phyloP scores from a whole-genome alignment of 2,329 filamentous ascomycete genomes.

The Monilinia fructigena region DNA sequence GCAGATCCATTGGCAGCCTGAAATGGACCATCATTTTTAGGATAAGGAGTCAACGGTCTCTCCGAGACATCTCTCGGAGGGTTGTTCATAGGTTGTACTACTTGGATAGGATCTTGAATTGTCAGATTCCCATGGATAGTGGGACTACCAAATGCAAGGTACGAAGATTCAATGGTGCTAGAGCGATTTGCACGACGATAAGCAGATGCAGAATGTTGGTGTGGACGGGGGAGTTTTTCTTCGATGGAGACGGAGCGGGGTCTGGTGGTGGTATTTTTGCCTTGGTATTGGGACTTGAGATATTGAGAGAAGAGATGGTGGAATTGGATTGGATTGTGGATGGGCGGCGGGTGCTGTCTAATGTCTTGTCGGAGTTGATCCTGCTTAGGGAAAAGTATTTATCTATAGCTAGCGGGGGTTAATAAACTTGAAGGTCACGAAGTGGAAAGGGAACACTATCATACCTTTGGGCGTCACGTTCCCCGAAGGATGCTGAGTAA shows the following conservation, averaged over 20 bases:
- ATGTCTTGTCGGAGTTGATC: slow-evolving; percentile 1
- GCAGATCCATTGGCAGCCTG: neutral
- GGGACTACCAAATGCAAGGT: neutral
- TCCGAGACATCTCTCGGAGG: slow-evolving; percentile 18
- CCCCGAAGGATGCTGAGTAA: neutral
- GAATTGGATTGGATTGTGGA: neutral
- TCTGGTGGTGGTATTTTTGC: neutral
- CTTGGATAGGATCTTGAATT: neutral
- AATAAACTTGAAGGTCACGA: neutral
- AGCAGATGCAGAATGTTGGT: slow-evolving; percentile 3
- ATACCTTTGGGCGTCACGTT: slow-evolving; percentile 6
- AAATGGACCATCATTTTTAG: slow-evolving; percentile 18
- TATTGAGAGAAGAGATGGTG: neutral
- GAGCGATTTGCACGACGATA: slow-evolving; percentile 20
- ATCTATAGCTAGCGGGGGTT: neutral
- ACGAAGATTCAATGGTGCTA: slow-evolving; percentile 20
- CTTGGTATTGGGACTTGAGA: neutral
- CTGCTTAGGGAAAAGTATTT: neutral
- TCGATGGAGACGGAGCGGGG: slow-evolving; percentile 22
- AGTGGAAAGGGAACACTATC: neutral
- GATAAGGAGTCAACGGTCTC: slow-evolving; percentile 28
- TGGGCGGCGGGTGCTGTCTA: slow-evolving; percentile 2
- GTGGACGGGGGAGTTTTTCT: slow-evolving; percentile 10
- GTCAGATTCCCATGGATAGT: too few relatives aligned
- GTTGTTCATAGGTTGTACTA: neutral